Evolutionary conservation across 1,284 basidiomycete species (phyloP).

Genomic region (Trametes pubescens): DNA sequence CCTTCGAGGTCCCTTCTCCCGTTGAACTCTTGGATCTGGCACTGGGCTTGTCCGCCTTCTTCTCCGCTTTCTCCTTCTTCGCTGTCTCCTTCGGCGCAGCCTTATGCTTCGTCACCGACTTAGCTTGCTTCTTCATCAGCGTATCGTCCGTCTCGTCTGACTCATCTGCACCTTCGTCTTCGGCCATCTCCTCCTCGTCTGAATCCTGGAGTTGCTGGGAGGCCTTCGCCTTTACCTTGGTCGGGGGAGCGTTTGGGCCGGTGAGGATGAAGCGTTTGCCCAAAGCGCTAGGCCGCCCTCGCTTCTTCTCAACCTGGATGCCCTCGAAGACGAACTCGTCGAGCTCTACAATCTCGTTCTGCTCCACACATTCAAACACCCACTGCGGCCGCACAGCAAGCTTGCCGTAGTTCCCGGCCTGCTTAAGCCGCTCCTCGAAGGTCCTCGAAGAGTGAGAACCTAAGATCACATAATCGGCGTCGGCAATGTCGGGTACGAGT

Average conservation of each 20-base stretch:
- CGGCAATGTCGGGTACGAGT: constrained; percentile 56
- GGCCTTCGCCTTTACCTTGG: constrained; percentile 1
- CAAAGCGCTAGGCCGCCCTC: constrained; percentile 28
- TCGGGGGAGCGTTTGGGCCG: constrained; percentile 14
- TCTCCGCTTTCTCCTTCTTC: constrained; percentile 16
- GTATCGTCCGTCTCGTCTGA: constrained; percentile 12
- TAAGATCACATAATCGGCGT: constrained; percentile 67
- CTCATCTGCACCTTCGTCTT: constrained; percentile 6
- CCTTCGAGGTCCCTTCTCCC: background rate
- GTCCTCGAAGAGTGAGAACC: constrained; percentile 53
- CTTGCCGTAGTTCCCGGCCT: constrained; percentile 46
- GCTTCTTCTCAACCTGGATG: constrained; percentile 29
- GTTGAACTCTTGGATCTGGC: background rate
- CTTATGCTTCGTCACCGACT: background rate
- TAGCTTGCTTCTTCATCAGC: constrained; percentile 8
- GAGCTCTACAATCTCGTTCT: constrained; percentile 55
- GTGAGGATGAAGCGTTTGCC: constrained; percentile 21
- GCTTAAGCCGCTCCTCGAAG: constrained; percentile 54
- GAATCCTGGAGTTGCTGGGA: constrained; percentile 1
- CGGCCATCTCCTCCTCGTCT: constrained; percentile 3
- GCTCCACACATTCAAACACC: constrained; percentile 60
- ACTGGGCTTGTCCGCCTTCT: constrained; percentile 15
- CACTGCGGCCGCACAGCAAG: constrained; percentile 59
- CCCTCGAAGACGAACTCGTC: constrained; percentile 44
- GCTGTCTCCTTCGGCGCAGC: background rate